Evolutionary conservation across 2,329 filamentous ascomycete species (phyloP).

Genomic region (Leptographium radiaticola): DNA sequence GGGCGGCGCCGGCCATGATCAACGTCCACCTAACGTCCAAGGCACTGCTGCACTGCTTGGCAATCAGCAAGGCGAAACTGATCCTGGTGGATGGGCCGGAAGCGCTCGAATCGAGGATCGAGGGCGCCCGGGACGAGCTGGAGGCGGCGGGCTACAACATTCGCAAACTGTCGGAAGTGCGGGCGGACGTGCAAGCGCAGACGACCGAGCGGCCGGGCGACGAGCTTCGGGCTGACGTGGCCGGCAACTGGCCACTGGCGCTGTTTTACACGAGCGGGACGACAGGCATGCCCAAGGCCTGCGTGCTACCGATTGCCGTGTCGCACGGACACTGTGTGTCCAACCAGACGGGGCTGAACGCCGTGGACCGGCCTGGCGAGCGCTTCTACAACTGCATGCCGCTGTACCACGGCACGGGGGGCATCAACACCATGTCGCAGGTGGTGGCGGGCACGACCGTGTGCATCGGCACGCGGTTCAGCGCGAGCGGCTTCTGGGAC

Average conservation of each 20-base stretch:
- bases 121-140: slow-evolving; percentile 41
- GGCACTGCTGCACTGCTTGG: slow-evolving; percentile 52
- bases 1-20: slow-evolving; percentile 56
- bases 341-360: slow-evolving; percentile 16
- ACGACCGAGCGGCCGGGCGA: slow-evolving; percentile 32
- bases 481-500: slow-evolving; percentile 55
- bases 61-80: slow-evolving; percentile 40
- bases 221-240: slow-evolving; percentile 37
- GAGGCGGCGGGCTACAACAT: slow-evolving; percentile 37
- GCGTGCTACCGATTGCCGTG: slow-evolving; percentile 40
- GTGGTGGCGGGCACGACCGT: slow-evolving; percentile 40
- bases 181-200: slow-evolving; percentile 23
- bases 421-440: slow-evolving; percentile 42
- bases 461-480: slow-evolving; percentile 55
- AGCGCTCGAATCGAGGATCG: slow-evolving; percentile 41
- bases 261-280: slow-evolving; percentile 68
- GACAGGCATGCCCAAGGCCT: slow-evolving; percentile 63
- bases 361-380: slow-evolving; percentile 27
- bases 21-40: slow-evolving; percentile 55
- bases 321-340: slow-evolving; percentile 16
- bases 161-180: slow-evolving; percentile 34
- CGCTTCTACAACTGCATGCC: slow-evolving; percentile 68
- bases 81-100: slow-evolving; percentile 45
- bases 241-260: slow-evolving; percentile 40
- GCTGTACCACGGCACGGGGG: slow-evolving; percentile 63